These are phyloP conservation scores for Penicillium sp. DNA, from an alignment of 2,329 filamentous ascomycete genomes.

Conservation along the genomic window DNA sequence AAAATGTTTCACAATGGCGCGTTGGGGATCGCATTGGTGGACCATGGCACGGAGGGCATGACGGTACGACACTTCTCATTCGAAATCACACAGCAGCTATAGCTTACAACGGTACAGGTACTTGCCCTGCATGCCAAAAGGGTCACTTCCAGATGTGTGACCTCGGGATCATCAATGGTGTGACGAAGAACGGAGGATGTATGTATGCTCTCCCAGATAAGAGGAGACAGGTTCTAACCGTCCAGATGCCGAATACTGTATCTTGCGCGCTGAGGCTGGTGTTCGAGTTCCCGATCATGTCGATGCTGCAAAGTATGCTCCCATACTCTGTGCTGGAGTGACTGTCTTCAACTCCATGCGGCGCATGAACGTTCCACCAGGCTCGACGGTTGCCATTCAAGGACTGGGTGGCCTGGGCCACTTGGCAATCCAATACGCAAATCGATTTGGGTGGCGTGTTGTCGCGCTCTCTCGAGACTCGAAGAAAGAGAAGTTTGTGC, in stretches of 20 bases:
- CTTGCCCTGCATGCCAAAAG: slow-evolving; percentile 64
- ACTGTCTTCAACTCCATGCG: slow-evolving; percentile 55
- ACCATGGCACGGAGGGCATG: slow-evolving; percentile 65
- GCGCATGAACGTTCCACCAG: slow-evolving; percentile 49
- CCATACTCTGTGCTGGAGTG: slow-evolving; percentile 55
- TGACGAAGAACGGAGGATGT: slow-evolving; percentile 68
- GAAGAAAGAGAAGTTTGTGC: slow-evolving; percentile 39
- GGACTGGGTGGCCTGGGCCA: slow-evolving; percentile 57
- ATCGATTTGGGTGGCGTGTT: slow-evolving; percentile 55
- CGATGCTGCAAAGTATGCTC: slow-evolving; percentile 48
- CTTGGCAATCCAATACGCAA: slow-evolving; percentile 55
- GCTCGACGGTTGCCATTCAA: slow-evolving; percentile 53
- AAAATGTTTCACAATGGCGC: slow-evolving; percentile 55
- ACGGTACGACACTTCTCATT: slow-evolving; percentile 16
- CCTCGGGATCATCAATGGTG: slow-evolving; percentile 64
- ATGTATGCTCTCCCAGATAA: slow-evolving; percentile 18
- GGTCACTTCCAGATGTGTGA: slow-evolving; percentile 70
- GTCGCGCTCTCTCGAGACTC: slow-evolving; percentile 17
- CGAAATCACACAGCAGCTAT: background rate
- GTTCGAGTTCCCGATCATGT: slow-evolving; percentile 52
- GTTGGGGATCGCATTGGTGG: slow-evolving; percentile 69
- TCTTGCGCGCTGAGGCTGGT: slow-evolving; percentile 40
- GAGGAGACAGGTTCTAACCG: background rate
- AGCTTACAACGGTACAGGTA: slow-evolving; percentile 42
- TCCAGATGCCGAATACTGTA: slow-evolving; percentile 41